A percentile compares a stretch with the other conserved stretches of the same genome.
phyloP scores from a whole-genome alignment of 73 alveolate species.

The Breviolum minutum region DNA sequence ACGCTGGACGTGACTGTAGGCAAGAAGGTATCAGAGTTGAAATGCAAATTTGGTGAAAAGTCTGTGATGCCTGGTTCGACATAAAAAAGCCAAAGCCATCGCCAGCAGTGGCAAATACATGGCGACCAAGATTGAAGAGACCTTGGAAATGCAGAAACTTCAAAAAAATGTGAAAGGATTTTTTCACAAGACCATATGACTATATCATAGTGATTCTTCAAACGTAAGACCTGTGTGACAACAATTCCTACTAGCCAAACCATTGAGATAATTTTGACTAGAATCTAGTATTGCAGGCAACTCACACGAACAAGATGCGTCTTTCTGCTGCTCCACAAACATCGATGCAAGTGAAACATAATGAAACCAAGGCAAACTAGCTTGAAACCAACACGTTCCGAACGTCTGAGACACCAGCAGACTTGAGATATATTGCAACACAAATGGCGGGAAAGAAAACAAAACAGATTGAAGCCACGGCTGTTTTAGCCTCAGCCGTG shows the following conservation, averaged over 20 bases:
- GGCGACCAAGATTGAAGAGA: slow-evolving; percentile 40
- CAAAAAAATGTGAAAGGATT: neutral
- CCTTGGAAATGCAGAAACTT: neutral
- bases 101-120: slow-evolving; percentile 86
- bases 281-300: neutral
- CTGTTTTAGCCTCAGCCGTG: slow-evolving; percentile 28
- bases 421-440: neutral
- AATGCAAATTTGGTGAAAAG: neutral
- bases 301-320: neutral
- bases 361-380: neutral
- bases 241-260: too few relatives aligned
- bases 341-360: neutral
- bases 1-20: neutral
- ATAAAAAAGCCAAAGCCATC: slow-evolving; percentile 38
- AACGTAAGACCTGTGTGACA: too few relatives aligned
- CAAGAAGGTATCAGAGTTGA: neutral
- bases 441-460: slow-evolving; percentile 52
- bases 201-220: neutral
- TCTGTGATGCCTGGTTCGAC: slow-evolving; percentile 37
- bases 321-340: neutral
- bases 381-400: neutral
- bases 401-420: slow-evolving; percentile 20
- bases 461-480: neutral
- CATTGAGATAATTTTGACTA: neutral
- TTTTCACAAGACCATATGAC: neutral